These are phyloP conservation scores for Musa itinerans DNA, from an alignment of 176 grass and related monocot genomes.

Conservation along the genomic window DNA sequence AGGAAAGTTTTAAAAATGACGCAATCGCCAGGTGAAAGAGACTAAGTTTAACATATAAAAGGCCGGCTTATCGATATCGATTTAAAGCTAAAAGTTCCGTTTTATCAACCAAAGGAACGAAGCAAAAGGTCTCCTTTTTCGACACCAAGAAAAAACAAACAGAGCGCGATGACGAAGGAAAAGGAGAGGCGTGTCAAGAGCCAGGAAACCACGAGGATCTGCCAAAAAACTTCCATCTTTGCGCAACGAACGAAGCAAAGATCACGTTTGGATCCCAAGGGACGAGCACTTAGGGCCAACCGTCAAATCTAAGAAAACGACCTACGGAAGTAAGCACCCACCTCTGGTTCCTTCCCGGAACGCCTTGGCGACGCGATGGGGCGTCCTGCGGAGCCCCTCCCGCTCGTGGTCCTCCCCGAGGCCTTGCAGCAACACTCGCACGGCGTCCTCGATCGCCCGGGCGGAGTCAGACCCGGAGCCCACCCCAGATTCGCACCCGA, in stretches of 20 bases:
- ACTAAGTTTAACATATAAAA: background rate
- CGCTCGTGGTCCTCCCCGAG: conserved; percentile 76
- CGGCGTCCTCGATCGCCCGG: conserved; percentile 30
- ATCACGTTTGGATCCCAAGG: background rate
- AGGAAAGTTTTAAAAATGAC: background rate
- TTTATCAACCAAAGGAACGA: background rate
- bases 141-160: too few relatives aligned
- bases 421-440: conserved; percentile 51
- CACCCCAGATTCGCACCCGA: background rate
- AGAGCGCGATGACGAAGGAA: background rate
- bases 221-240: background rate
- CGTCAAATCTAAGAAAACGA: background rate
- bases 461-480: conserved; percentile 5
- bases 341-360: conserved; percentile 87
- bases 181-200: background rate
- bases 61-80: background rate
- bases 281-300: too few relatives aligned
- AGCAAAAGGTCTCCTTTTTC: background rate
- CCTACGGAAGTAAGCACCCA: conserved; percentile 6
- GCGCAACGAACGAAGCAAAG: background rate
- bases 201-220: background rate
- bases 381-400: conserved; percentile 64
- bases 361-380: conserved; percentile 92
- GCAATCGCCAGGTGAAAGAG: too few relatives aligned
- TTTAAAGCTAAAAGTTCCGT: background rate